Base-by-base conservation (phyloP, 495 filamentous ascomycete genomes). In the Entonaema liquescens region DNA sequence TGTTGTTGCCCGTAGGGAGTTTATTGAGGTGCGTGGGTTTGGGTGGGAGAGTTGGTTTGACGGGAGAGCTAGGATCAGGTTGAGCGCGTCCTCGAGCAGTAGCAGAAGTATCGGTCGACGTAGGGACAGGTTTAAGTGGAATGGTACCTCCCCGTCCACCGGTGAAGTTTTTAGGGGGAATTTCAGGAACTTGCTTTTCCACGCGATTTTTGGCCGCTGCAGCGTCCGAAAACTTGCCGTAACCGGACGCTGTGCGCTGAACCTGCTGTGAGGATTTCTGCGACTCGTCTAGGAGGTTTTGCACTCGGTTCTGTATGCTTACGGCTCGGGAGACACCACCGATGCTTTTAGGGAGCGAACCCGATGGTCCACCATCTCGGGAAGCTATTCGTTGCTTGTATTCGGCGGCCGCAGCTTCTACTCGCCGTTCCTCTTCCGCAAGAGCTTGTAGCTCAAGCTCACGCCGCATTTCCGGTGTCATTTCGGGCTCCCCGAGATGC, bases 351-450 rank as follows among this genome's bases (percentile, higher is more conserved):
- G 83, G 81, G 2, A 80, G 74, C 13, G 76, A 71, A 3, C 75
- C 73, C 47, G 79, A 75, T 38, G 82, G 77, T 12, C 84, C 79
- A 1, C 85, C 87, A 21, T 75, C 73, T 13, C 87, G 79, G 59
- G 89, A 89, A 1, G 92, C 89, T 47, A 97, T 83, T 26, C 91
- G 89, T 64, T 89, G 86, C 3, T 92, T 89, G 75, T 98, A 97
- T 78, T 97, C 95, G 1, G 92, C 94, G n/a, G 93, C 93, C 0
- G 94, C 95, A 47, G 87, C 90, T 35, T 92, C 94, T 9, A 99
- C 96, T n/a, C 95, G 86, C 65, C 90, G 90, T 78, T 99, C 95
- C 79, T 98, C 95, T 77, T 93, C 89, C 19, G 91, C 91, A 19
- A 98, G 87, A 50, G 92, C 88, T 36, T 90, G 85, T 21, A 94